Base-by-base conservation (phyloP, 306 rosid species). In the Acacia confusa region DNA sequence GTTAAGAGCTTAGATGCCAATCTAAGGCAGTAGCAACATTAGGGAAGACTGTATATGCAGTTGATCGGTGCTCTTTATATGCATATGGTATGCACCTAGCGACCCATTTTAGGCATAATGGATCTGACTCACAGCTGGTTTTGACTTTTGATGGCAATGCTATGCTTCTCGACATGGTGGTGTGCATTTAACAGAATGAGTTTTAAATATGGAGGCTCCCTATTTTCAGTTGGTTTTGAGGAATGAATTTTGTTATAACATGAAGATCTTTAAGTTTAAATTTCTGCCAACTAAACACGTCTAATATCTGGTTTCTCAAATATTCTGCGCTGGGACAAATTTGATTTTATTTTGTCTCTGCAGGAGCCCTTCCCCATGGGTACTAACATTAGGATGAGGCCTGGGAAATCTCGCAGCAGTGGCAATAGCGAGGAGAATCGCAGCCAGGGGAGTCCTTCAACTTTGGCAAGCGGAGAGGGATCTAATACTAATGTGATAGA, bases 361-460 rank as follows among this genome's bases (percentile, higher is more conserved):
- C 82, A 91, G 96, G 93, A 91, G 83, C 96, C 96, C 63, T 91
- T 91, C 72, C 96, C 96, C 22, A 85, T 89, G 89, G 93, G 93
- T 66, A 78, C 88, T 70, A 85, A 79, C 64, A 80, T 91, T 66
- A 82, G 96, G 57, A 50, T 85, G 48, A 83, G 93, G 67, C 87
- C 88, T 14, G 89, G 93, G 75, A 91, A 85, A 81, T 80, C 88
- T 73, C 93, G 90, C 71, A 36, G 76, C 8, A 74, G 17, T 6
- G 67, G 87, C 60, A 63, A 43, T 72, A 63, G 24, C 16, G 92
- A 89, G 43, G 92, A 89, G 28, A 84, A 78, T 75, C 81, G 83
- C 80, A 41, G 75, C 87, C 94, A 78, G 41, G 88, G 84, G 70
- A 82, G 78, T 78, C 79, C 93, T 61, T 84, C 85, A 17, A 79